These are phyloP conservation scores for Coleophoma cylindrospora DNA, from an alignment of 2,329 filamentous ascomycete species.

Conservation along the genomic window DNA sequence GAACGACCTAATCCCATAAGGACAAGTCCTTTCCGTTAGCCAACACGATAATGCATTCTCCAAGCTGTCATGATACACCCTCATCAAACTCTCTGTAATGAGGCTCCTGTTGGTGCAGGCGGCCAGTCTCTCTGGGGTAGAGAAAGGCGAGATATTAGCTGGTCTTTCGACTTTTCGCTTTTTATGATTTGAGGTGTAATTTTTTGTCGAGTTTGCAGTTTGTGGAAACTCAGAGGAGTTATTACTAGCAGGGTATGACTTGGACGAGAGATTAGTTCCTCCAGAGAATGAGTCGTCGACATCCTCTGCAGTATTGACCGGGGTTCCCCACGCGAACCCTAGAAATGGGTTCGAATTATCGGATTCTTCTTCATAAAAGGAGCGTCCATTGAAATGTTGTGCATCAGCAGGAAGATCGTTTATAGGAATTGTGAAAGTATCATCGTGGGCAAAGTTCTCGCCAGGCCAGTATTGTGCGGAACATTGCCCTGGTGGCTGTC, in stretches of 20 bases:
- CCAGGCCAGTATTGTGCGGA: no score
- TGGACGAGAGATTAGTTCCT: neutral
- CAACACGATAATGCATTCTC: conserved; percentile 49
- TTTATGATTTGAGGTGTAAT: neutral
- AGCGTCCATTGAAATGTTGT: no score
- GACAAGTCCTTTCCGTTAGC: conserved; percentile 48
- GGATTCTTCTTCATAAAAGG: no score
- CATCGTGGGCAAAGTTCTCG: no score
- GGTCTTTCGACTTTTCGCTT: neutral
- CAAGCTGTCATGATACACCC: conserved; percentile 48
- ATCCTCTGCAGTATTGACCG: neutral
- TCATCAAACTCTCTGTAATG: conserved; percentile 38
- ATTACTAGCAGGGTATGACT: neutral
- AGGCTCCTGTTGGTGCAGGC: conserved; percentile 12
- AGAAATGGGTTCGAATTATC: no score
- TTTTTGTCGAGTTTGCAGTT: neutral
- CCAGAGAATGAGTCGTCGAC: neutral
- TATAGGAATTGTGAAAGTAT: no score
- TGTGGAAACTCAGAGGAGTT: neutral
- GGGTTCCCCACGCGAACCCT: no score
- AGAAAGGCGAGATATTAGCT: neutral
- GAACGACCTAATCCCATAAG: conserved; percentile 28
- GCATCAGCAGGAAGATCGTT: no score
- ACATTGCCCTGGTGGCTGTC: no score
- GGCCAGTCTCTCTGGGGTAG: neutral